Base-by-base conservation (phyloP, 2,329 filamentous ascomycete genomes). In the Penicillium sp. region DNA sequence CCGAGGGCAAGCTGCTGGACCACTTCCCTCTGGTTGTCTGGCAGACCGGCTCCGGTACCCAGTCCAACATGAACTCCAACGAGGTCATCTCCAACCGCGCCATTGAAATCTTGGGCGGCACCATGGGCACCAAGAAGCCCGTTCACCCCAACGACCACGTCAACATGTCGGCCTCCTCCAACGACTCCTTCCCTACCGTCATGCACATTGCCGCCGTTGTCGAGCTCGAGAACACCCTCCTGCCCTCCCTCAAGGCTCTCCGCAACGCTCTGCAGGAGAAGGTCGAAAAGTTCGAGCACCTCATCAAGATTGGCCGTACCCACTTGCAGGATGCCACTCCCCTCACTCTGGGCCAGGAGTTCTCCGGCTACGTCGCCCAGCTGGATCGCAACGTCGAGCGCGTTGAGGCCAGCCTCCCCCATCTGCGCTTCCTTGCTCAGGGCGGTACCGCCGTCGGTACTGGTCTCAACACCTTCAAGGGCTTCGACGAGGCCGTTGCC, bases 21-120 rank as follows among this genome's bases (percentile, higher is more conserved):
- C 92, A 97, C 81, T 97, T 99, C 79, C 94, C 94, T 61, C 89
- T 97, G 55, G 92, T 97, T 51, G 92, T 99, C 70, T 99, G 94
- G 94, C 94, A 99, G 81, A 99, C 94, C 48, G 94, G 94, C 59
- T 97, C 94, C 45, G 94, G 94, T 71, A 97, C 94, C 27, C 94
- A 97, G 81, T 96, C 92, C 74, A 97, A 96, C 85, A 97, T 97
- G 94, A 99, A 99, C 79, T 92, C 92, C 72, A 99, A 99, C 80
- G 94, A 99, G 76, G 94, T 99, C 76, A 97, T 99, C 76, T 96
- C 92, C 61, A 99, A 97, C 84, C 90, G 94, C 62, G 94, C 94
- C 61, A 97, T 97, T 75, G 92, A 97, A 81, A 95, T 97, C 59
- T 83, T 97, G 48, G 94, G 94, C 64, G 94, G 94, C 66, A 82